Evolutionary conservation across 176 grass and related monocot genomes (phyloP).

Genomic region (Zizania latifolia): DNA sequence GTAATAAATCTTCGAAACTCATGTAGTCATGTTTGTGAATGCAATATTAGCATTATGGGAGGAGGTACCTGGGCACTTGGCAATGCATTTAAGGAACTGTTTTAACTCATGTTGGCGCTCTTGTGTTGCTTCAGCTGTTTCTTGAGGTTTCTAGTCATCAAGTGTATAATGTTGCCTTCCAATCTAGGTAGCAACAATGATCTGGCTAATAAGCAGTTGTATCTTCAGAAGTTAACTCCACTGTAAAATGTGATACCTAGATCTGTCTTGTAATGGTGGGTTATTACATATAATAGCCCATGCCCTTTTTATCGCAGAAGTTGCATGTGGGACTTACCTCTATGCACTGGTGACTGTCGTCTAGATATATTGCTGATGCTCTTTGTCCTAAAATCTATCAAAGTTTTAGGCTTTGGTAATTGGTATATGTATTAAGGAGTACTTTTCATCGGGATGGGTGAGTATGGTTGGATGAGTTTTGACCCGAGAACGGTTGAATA

Average conservation of each 20-base stretch:
- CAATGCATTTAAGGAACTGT: background rate
- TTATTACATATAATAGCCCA: background rate
- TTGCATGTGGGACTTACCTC: background rate
- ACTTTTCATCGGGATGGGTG: too few relatives aligned
- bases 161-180: background rate
- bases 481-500: too few relatives aligned
- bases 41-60: background rate
- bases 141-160: background rate
- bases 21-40: background rate
- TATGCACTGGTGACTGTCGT: too few relatives aligned
- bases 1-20: background rate
- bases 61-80: background rate
- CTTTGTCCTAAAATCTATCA: too few relatives aligned
- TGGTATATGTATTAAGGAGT: too few relatives aligned
- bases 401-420: too few relatives aligned
- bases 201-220: background rate
- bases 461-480: too few relatives aligned
- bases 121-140: background rate
- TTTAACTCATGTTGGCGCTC: background rate
- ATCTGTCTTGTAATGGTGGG: background rate
- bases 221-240: background rate
- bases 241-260: background rate
- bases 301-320: background rate
- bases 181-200: background rate
- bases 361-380: too few relatives aligned